These are phyloP conservation scores for Cercophora sp. DNA, from an alignment of 495 filamentous ascomycete genomes.

Conservation along the genomic window DNA sequence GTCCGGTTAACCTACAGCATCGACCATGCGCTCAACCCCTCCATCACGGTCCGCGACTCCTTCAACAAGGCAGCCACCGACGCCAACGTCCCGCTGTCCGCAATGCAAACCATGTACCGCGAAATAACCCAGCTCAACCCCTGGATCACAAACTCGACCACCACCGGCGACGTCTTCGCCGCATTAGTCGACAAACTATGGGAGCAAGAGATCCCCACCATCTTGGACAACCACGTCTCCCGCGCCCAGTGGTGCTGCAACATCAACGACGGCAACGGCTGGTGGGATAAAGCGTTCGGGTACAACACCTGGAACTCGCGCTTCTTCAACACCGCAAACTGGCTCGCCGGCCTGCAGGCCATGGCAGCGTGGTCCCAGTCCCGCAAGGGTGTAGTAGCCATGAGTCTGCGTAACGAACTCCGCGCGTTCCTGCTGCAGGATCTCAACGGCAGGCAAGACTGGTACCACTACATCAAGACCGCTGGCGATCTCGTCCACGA, in stretches of 20 bases:
- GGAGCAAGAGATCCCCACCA: slow-evolving; percentile 37
- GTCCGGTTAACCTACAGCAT: slow-evolving; percentile 51
- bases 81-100: slow-evolving; percentile 26
- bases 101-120: slow-evolving; percentile 32
- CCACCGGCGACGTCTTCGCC: slow-evolving; percentile 37
- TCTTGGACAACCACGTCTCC: slow-evolving; percentile 51
- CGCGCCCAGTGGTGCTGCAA: slow-evolving; percentile 49
- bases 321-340: slow-evolving; percentile 43
- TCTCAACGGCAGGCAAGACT: slow-evolving; percentile 37
- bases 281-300: slow-evolving; percentile 45
- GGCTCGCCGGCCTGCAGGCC: slow-evolving; percentile 38
- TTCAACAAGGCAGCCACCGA: slow-evolving; percentile 37
- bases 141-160: slow-evolving; percentile 29
- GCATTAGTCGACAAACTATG: slow-evolving; percentile 40
- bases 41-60: slow-evolving; percentile 30
- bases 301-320: slow-evolving; percentile 42
- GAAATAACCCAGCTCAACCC: slow-evolving; percentile 39
- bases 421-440: slow-evolving; percentile 41
- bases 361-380: slow-evolving; percentile 38
- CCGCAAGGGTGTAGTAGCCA: slow-evolving; percentile 42
- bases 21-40: slow-evolving; percentile 47
- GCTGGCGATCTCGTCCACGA: slow-evolving; percentile 39
- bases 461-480: slow-evolving; percentile 42
- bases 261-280: slow-evolving; percentile 49
- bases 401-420: slow-evolving; percentile 48